These are phyloP conservation scores for Lactuca saligna DNA, from an alignment of 129 eudicot species.

Conservation along the genomic window DNA sequence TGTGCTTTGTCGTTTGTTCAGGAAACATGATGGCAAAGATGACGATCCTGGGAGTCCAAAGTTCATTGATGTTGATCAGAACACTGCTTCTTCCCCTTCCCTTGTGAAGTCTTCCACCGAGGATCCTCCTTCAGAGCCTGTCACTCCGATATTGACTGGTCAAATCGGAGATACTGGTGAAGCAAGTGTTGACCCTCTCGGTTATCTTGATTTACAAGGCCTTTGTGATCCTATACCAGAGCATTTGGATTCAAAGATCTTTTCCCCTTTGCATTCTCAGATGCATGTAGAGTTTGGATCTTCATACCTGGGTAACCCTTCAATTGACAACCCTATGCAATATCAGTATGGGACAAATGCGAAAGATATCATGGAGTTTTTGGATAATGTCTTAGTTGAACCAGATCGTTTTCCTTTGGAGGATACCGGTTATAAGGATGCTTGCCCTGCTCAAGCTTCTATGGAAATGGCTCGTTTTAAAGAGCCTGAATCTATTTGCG, in stretches of 20 bases:
- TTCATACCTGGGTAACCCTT: conserved; percentile 20
- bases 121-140: conserved; percentile 42
- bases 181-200: conserved; percentile 24
- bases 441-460: conserved; percentile 16
- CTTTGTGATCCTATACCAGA: conserved; percentile 27
- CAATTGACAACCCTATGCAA: conserved; percentile 22
- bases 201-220: conserved; percentile 36
- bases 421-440: conserved; percentile 6
- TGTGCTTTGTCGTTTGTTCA: conserved; percentile 76
- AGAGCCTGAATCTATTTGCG: conserved; percentile 44
- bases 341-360: conserved; percentile 40
- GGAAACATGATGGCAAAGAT: conserved; percentile 60
- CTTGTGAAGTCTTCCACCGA: conserved; percentile 41
- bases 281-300: conserved; percentile 53
- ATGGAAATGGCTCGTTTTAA: conserved; percentile 16
- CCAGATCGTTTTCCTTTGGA: conserved; percentile 33
- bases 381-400: conserved; percentile 43
- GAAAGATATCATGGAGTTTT: conserved; percentile 35
- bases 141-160: conserved; percentile 33
- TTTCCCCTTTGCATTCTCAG: conserved; percentile 54
- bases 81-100: conserved; percentile 35
- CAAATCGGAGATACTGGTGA: conserved; percentile 27
- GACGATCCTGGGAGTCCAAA: conserved; percentile 46
- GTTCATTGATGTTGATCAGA: conserved; percentile 48
- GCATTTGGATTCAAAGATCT: conserved; percentile 40